A percentile compares a stretch with the other conserved stretches of the same genome.
phyloP scores from a whole-genome alignment of 495 filamentous ascomycete genomes.

The Aspergillus funiculosus region DNA sequence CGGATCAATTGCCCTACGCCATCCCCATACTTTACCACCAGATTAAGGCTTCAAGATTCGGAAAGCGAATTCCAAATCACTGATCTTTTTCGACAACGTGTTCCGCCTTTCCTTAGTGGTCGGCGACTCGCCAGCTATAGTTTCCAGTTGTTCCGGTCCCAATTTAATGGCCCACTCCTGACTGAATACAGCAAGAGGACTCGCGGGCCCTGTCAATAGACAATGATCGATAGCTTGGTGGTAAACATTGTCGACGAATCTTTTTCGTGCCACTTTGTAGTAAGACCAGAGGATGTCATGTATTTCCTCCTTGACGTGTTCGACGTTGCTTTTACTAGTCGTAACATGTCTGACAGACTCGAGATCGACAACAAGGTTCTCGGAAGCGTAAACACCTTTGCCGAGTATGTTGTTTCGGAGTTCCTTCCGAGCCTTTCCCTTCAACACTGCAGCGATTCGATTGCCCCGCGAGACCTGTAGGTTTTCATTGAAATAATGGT shows the following conservation, averaged over 20 bases:
- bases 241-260: conserved; percentile 53
- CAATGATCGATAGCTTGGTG: conserved; percentile 35
- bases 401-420: background rate
- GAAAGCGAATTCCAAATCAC: conserved; percentile 34
- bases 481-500: conserved; percentile 50
- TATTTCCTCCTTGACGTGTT: conserved; percentile 44
- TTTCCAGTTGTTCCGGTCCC: conserved; percentile 31
- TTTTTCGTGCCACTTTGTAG: conserved; percentile 53
- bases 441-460: background rate
- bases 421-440: background rate
- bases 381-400: background rate
- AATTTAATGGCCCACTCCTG: conserved; percentile 33
- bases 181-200: conserved; percentile 31
- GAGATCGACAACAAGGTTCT: conserved; percentile 17
- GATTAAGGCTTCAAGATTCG: conserved; percentile 20
- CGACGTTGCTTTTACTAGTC: conserved; percentile 38
- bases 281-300: conserved; percentile 55
- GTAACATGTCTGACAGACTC: conserved; percentile 13
- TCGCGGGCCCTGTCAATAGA: conserved; percentile 29
- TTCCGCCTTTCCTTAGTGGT: conserved; percentile 23
- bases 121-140: conserved; percentile 44
- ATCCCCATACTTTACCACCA: too few species aligned
- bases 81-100: conserved; percentile 32
- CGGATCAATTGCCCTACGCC: too few species aligned
- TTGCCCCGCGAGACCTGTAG: conserved; percentile 34